Base-by-base conservation (phyloP, 2,329 filamentous ascomycete species). In the Macrophomina pseudophaseolina region DNA sequence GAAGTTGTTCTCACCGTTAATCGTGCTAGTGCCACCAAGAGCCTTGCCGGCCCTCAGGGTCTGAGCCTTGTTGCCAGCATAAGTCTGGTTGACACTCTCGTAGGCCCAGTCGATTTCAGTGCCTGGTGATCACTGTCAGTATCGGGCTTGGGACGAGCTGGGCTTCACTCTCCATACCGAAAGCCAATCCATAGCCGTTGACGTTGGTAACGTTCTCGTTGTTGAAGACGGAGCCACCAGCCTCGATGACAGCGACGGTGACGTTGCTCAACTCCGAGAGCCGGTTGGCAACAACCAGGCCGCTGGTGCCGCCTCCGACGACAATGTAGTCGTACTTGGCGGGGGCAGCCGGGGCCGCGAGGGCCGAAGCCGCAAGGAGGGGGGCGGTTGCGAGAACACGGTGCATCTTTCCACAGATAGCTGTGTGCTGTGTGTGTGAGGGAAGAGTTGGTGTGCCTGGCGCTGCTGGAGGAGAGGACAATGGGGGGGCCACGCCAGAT, bases 21-120 rank as follows among this genome's bases (percentile, higher is more conserved):
- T 81, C 9, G 75, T 73, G 16, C 77, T 80, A 3, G 79, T 80
- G 5, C 80, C 82, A 51, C 79, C 79, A 2, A 82, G 69, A 0
- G 78, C 80, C 68, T 79, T 82, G 2, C 80, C 81, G n/a, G 79
- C 78, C 52, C 54, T 59, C 16, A 60, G 42, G 42, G 68, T 68
- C 54, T 44, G 68, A 38, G 49, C 60, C 32, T 65, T 64, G 48
- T 38, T 54, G 42, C 48, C 74, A 2, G 71, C 76, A 72, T 79
- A 79, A 32, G 71, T 75, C 67, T 83, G 81, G 14, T 74, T 73
- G 5, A 71, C 74, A 23, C 76, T 80, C 64, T 73, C 66, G 53
- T 81, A 82, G 2, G 72, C 70, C 79, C 78, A 83, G 67, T 82
- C 80, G 33, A 82, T 77, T 1, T 70, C 65, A 0, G 74, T 74